A percentile compares a stretch with the other conserved stretches of the same genome.
Evolutionary conservation across 768 basidiomycete genomes (phyloP).

Genomic region (Lactarius psammicola): DNA sequence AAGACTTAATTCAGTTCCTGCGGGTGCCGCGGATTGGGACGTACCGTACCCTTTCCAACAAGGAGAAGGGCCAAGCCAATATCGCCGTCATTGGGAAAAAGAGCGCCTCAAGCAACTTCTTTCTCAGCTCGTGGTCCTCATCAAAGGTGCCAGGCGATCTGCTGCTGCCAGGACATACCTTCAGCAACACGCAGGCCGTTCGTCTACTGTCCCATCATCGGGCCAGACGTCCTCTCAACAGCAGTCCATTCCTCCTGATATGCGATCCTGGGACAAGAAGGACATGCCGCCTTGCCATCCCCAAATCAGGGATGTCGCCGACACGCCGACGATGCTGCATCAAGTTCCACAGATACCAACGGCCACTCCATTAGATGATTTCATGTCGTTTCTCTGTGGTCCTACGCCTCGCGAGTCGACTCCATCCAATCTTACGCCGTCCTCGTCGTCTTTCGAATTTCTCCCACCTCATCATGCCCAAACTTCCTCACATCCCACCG

Average conservation of each 20-base stretch:
- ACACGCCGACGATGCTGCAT: background rate
- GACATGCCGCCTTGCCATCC: background rate
- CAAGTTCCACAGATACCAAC: conserved; percentile 16
- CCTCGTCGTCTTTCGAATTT: background rate
- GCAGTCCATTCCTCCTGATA: conserved; percentile 7
- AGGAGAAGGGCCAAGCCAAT: conserved; percentile 70
- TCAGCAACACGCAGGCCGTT: conserved; percentile 31
- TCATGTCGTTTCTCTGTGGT: conserved; percentile 32
- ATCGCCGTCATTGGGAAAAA: conserved; percentile 61
- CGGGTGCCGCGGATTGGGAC: conserved; percentile 81
- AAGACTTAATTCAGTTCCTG: conserved; percentile 65
- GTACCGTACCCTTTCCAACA: conserved; percentile 72
- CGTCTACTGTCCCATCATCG: background rate
- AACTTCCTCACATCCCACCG: conserved; percentile 10
- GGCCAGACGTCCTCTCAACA: background rate
- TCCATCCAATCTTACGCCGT: background rate
- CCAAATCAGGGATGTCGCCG: conserved; percentile 12
- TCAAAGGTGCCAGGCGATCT: conserved; percentile 59
- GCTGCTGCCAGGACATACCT: conserved; percentile 56
- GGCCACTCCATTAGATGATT: conserved; percentile 37
- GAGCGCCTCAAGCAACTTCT: conserved; percentile 63
- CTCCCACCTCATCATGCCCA: background rate
- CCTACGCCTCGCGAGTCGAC: conserved; percentile 7
- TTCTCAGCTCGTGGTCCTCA: conserved; percentile 55
- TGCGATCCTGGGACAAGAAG: conserved; percentile 4